Base-by-base conservation (phyloP, 2,329 filamentous ascomycete species). In the Aspergillus hortae region DNA sequence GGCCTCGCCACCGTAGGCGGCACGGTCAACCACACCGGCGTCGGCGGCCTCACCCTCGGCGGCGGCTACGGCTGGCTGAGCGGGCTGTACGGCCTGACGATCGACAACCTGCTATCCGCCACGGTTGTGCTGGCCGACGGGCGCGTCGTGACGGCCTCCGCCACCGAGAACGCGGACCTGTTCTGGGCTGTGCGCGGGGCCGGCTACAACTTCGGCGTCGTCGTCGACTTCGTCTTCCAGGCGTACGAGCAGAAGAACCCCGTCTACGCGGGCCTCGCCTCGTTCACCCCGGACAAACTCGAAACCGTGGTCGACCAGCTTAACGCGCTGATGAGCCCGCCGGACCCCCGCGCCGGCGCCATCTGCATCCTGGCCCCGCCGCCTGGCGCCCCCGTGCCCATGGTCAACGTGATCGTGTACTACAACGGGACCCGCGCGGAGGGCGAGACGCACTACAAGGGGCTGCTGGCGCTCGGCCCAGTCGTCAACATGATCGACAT, bases 21-120 rank as follows among this genome's bases (percentile, higher is more conserved):
- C 2, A 84, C 83, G 0, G 81, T 86, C 9, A 80, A 80, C 40
- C 80, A 85, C 56, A 86, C 82, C 1, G 83, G 84, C 5, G 79
- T 86, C 5, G 83, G 81, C 2, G 84, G 81, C 0, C 68, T 86
- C 12, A 77, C 78, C 0, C 64, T 85, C 1, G 81, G 81, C 1
- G 83, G 82, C 21, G 83, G 83, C 1, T 83, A 81, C 59, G 82
- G 84, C 1, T 77, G 79, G 65, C 67, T 86, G 14, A 78, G 74
- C 23, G 78, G 80, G 1, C 68, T 71, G 30, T 70, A 82, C 48
- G 85, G 85, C 0, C 70, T 86, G 6, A 73, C 73, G 0, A 77
- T 81, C 46, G 80, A 81, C 64, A 75, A 77, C 53, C 67, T 82
- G 6, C 71, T 65, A 1, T 62, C 66, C 0, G 70, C 63, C 9